Evolutionary conservation across 164 flowering plant species (phyloP).

Genomic region (Kingdonia uniflora): DNA sequence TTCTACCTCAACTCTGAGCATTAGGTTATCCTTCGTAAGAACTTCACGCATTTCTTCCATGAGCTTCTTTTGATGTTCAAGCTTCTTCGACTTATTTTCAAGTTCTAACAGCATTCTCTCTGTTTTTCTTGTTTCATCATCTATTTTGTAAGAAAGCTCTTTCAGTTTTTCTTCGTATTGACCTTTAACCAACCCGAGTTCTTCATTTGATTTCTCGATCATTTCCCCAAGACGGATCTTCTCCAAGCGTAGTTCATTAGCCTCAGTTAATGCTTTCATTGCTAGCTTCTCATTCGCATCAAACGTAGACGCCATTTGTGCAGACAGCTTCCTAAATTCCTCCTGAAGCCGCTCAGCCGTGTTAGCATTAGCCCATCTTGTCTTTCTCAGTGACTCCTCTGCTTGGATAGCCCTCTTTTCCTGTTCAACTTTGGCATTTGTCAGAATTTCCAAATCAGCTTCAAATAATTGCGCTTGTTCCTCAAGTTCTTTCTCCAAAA

Average conservation of each 20-base stretch:
- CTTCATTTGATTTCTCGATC: conserved; percentile 43
- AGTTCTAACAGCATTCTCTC: conserved; percentile 33
- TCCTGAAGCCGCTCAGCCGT: conserved; percentile 83
- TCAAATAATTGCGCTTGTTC: conserved; percentile 51
- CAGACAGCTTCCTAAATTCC: conserved; percentile 62
- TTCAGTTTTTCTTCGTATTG: conserved; percentile 38
- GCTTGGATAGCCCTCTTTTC: conserved; percentile 87
- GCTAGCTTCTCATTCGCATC: conserved; percentile 79
- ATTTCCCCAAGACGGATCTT: conserved; percentile 43
- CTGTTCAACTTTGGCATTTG: conserved; percentile 65
- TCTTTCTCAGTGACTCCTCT: conserved; percentile 63
- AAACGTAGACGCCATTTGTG: conserved; percentile 74
- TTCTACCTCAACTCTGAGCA: conserved; percentile 38
- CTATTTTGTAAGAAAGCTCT: conserved; percentile 32
- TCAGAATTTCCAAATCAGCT: conserved; percentile 55
- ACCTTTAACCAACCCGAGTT: conserved; percentile 34
- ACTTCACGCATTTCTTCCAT: conserved; percentile 29
- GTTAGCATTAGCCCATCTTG: conserved; percentile 57
- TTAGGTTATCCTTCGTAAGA: conserved; percentile 28
- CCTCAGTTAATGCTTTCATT: conserved; percentile 57
- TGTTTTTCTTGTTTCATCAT: conserved; percentile 20
- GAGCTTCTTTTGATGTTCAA: conserved; percentile 35
- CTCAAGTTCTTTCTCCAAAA: conserved; percentile 59
- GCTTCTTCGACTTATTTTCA: conserved; percentile 32
- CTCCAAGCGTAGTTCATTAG: conserved; percentile 49